phyloP scores from a whole-genome alignment of 345 rosid genomes.

The Pugionium dolabratum region DNA sequence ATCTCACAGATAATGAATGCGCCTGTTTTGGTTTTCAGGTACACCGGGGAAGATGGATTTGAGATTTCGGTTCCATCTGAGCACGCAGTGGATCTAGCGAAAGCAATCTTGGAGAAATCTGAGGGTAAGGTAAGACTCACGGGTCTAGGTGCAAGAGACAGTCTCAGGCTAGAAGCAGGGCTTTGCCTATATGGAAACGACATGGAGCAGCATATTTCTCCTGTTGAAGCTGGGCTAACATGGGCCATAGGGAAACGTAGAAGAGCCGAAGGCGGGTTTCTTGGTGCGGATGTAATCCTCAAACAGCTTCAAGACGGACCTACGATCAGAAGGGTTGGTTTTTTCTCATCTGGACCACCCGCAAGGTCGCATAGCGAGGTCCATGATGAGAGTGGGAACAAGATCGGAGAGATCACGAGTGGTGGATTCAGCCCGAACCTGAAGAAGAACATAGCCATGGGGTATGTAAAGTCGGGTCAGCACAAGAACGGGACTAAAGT shows the following conservation, averaged over 20 bases:
- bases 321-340: conserved; percentile 80
- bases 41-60: conserved; percentile 97
- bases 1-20: conserved; percentile 4
- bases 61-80: conserved; percentile 96
- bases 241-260: conserved; percentile 99
- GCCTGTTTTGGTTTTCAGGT: conserved; percentile 49
- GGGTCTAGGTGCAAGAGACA: conserved; percentile 93
- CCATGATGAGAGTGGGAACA: conserved; percentile 69
- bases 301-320: conserved; percentile 91
- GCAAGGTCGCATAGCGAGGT: conserved; percentile 94
- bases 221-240: conserved; percentile 91
- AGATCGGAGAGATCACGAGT: conserved; percentile 90
- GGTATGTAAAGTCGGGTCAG: conserved; percentile 86
- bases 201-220: conserved; percentile 89
- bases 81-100: conserved; percentile 77
- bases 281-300: conserved; percentile 87
- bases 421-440: conserved; percentile 97
- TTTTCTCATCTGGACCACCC: conserved; percentile 83
- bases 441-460: conserved; percentile 97
- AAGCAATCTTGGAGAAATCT: conserved; percentile 90
- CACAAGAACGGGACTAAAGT: conserved; percentile 87
- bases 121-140: conserved; percentile 91
- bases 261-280: conserved; percentile 93
- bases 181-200: conserved; percentile 89
- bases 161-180: conserved; percentile 95